A percentile compares a stretch with the other conserved stretches of the same genome.
Evolutionary conservation across 345 rosid genomes (phyloP).

Genomic region (Laguncularia racemosa): DNA sequence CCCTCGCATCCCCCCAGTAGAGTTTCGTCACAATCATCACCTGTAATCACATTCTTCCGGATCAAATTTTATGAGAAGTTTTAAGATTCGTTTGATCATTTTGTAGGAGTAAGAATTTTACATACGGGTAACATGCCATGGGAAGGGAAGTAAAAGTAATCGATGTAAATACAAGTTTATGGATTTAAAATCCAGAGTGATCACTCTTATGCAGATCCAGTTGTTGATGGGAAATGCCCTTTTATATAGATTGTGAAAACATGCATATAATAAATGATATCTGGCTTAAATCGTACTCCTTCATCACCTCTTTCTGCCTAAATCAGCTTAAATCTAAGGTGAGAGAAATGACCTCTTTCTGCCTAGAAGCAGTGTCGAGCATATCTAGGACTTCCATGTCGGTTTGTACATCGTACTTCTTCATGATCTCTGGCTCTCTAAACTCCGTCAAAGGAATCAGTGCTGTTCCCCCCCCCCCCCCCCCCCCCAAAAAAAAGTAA

Average conservation of each 20-base stretch:
- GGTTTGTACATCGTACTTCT: slow-evolving; percentile 43
- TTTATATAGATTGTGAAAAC: no score
- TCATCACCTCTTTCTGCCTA: no score
- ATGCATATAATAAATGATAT: no score
- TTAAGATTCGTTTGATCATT: no score
- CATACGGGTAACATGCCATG: no score
- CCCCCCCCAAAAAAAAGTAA: background rate
- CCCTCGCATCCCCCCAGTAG: slow-evolving; percentile 96
- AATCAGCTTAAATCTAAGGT: background rate
- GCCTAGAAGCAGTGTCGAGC: slow-evolving; percentile 83
- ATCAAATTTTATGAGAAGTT: no score
- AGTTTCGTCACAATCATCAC: slow-evolving; percentile 49
- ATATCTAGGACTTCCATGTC: slow-evolving; percentile 62
- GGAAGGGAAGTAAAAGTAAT: background rate
- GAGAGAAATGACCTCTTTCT: slow-evolving; percentile 66
- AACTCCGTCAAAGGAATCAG: slow-evolving; percentile 81
- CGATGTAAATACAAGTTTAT: background rate
- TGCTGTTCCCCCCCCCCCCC: slow-evolving; percentile 61
- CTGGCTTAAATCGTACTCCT: no score
- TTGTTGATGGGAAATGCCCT: no score
- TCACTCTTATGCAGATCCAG: no score
- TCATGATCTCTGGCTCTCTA: slow-evolving; percentile 67
- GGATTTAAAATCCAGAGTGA: no score
- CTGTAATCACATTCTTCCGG: slow-evolving; percentile 12
- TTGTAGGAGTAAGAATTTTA: background rate